These are phyloP conservation scores for Taphrina sp. DNA, from an alignment of 1,139 yeast genomes.

Conservation along the genomic window DNA sequence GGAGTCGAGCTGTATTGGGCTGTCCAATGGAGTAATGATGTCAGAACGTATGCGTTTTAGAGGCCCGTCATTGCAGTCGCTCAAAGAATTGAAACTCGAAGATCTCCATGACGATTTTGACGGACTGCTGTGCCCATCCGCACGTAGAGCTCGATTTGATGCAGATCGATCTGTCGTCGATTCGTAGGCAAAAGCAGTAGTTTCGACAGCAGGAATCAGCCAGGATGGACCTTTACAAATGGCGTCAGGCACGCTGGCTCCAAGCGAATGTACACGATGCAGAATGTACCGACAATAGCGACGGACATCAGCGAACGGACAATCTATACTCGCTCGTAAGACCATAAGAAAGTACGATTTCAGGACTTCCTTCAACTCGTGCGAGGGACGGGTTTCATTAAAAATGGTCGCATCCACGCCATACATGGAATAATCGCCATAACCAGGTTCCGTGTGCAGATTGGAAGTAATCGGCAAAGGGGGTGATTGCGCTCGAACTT, in stretches of 20 bases:
- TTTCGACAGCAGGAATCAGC: slow-evolving; percentile 23
- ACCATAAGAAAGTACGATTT: slow-evolving; percentile 24
- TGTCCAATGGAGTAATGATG: background rate
- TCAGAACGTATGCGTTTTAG: background rate
- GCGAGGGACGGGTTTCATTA: background rate
- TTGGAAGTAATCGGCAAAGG: slow-evolving; percentile 1
- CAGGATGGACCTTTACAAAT: slow-evolving; percentile 29
- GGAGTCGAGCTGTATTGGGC: background rate
- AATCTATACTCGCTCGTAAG: slow-evolving; percentile 31
- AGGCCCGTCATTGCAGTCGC: slow-evolving; percentile 4
- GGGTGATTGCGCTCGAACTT: slow-evolving; percentile 3
- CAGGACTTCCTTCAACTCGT: slow-evolving; percentile 17
- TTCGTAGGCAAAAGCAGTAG: slow-evolving; percentile 29
- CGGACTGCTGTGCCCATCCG: background rate
- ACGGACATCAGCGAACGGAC: slow-evolving; percentile 34
- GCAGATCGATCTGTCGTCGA: slow-evolving; percentile 2
- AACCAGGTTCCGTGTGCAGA: background rate
- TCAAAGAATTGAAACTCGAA: slow-evolving; percentile 10
- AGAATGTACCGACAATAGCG: slow-evolving; percentile 21
- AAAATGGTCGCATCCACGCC: slow-evolving; percentile 9
- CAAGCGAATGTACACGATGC: slow-evolving; percentile 17
- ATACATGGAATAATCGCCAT: slow-evolving; percentile 29
- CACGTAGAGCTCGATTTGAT: background rate
- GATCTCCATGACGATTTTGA: background rate
- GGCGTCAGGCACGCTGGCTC: slow-evolving; percentile 25